phyloP scores from a whole-genome alignment of 2,329 filamentous ascomycete species.

The Venturiaceae sp. region DNA sequence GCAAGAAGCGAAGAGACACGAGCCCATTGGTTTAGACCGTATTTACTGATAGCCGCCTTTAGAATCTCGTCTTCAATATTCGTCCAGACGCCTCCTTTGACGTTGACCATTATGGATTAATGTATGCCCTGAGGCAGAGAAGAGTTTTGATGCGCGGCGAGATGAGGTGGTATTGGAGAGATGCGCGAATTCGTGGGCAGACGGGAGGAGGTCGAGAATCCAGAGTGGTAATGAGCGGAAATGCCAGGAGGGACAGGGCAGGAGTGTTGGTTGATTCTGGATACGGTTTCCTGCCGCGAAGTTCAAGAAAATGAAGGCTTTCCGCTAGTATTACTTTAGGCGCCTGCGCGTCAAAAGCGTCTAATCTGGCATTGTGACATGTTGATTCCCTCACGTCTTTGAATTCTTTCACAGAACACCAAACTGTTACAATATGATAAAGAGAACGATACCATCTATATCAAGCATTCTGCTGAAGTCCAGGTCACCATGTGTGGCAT shows the following conservation, averaged over 20 bases:
- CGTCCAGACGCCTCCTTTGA: conserved; percentile 47
- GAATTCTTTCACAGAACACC: neutral
- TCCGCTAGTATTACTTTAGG: neutral
- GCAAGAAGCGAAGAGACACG: conserved; percentile 94
- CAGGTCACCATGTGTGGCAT: neutral
- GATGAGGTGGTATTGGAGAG: neutral
- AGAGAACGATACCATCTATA: neutral
- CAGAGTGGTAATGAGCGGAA: neutral
- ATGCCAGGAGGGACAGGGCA: neutral
- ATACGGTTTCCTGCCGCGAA: neutral
- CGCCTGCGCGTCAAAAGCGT: neutral
- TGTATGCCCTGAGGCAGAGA: conserved; percentile 27
- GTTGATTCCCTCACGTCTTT: neutral
- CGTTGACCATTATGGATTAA: conserved; percentile 38
- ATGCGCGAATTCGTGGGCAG: neutral
- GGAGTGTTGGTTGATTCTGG: neutral
- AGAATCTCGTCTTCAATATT: conserved; percentile 88
- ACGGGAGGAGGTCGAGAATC: neutral
- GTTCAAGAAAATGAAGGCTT: neutral
- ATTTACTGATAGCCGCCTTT: conserved; percentile 54
- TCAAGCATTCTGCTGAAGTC: neutral
- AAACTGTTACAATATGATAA: neutral
- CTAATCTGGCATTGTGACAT: neutral
- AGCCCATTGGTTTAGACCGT: conserved; percentile 67
- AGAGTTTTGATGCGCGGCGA: neutral